Evolutionary conservation across 1,139 yeast species (phyloP), one percentile per base, ranked within the genome.

Genomic region (Blastobotrys raffinosifermentans): DNA sequence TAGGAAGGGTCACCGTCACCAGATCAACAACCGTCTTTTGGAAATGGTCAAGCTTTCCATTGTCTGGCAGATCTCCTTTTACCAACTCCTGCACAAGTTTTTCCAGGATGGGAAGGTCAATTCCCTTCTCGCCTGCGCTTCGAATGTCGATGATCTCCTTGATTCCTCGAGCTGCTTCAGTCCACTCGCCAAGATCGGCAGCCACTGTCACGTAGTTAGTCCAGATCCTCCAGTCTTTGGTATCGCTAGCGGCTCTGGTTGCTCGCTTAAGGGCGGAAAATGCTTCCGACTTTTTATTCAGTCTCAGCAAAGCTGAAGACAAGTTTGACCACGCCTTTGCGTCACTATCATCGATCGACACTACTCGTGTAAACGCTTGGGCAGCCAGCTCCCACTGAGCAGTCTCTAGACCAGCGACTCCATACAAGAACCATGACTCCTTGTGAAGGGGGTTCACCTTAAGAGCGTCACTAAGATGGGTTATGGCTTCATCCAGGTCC

Each of bases 281-380:
- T 0, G 96, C 94, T 46, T 86, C 94, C 43, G 74, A 72, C 19
- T 73, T 61, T 58, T 83, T 83, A 36, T 74, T 80, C 34, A 73
- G 57, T 45, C 75, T 73, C 31, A 87, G 64, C 39, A 85, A 69
- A 0, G 96, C 78, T 13, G 94, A 79, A 4, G 95, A 89, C 50
- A 93, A 69, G 56, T 91, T 93, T n/a, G 95, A 80, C 98, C 98
- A 93, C 1, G 95, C 78, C 55, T 78, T 78, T 0, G 93, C 72
- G 53, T 80, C 87, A 1, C 79, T 72, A 26, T 84, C 95, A 54
- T 89, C 96, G 37, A 91, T 60, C 0, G 95, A 70, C 19, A 87
- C 91, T 64, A 96, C 87, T 51, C 97, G 69, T 1, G 95, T 80
- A 57, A 93, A 89, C 0, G 96, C 96, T 55, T 86, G 94, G 0